Conservation (phyloP, 2,329 filamentous ascomycete genomes). For the Westerdykella aurantiaca region DNA sequence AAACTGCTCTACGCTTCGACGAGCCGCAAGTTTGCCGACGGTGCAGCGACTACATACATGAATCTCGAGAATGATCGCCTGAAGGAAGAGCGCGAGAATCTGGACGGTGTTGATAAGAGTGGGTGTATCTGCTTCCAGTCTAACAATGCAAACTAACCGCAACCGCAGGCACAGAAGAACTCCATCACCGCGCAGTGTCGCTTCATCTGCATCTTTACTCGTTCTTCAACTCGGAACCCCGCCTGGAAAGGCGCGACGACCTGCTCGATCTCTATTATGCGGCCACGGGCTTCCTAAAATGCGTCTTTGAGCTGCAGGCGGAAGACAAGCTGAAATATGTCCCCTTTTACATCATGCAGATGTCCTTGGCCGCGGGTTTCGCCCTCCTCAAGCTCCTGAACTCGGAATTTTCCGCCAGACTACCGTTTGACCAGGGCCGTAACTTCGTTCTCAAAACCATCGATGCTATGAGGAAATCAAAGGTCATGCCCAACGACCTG, state of each 20-base stretch:
- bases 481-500: conserved; percentile 71
- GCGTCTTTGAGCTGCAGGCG: conserved; percentile 47
- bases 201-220: conserved; percentile 72
- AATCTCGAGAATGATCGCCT: conserved; percentile 32
- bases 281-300: conserved; percentile 62
- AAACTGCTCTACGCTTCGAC: conserved; percentile 34
- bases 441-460: conserved; percentile 67
- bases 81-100: conserved; percentile 27
- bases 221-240: conserved; percentile 73
- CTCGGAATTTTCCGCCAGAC: conserved; percentile 64
- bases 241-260: conserved; percentile 54
- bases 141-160: conserved; percentile 32
- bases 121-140: conserved; percentile 2
- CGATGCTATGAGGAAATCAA: conserved; percentile 63
- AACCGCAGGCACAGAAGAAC: conserved; percentile 41
- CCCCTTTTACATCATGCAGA: conserved; percentile 75
- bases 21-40: conserved; percentile 26
- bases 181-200: conserved; percentile 67
- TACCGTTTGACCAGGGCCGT: conserved; percentile 59
- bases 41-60: conserved; percentile 30
- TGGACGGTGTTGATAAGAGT: conserved; percentile 34
- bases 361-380: conserved; percentile 76
- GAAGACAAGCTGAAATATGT: conserved; percentile 59
- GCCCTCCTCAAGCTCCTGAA: conserved; percentile 71
- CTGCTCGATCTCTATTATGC: conserved; percentile 71